phyloP scores from a whole-genome alignment of 768 basidiomycete species.

The Pisolithus sp. region DNA sequence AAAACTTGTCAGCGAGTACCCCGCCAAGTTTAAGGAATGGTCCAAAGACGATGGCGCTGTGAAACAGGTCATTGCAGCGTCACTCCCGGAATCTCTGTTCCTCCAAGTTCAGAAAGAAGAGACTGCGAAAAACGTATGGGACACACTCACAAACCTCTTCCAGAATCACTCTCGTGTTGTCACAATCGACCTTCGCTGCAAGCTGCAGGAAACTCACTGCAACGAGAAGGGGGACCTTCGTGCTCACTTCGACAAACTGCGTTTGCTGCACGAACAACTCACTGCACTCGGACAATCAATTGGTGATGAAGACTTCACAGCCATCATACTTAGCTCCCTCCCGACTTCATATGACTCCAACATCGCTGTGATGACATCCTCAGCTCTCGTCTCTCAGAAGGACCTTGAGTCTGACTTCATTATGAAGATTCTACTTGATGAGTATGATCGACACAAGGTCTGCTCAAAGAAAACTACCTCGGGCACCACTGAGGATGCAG shows the following conservation, averaged over 20 bases:
- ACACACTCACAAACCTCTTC: too few relatives aligned
- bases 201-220: background rate
- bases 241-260: conserved; percentile 26
- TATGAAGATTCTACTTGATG: background rate
- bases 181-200: background rate
- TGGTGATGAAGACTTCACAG: background rate
- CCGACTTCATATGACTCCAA: too few relatives aligned
- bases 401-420: conserved; percentile 1
- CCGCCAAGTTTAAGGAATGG: too few relatives aligned
- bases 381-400: background rate
- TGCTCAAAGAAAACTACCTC: too few relatives aligned
- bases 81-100: too few relatives aligned
- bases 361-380: conserved; percentile 25
- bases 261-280: conserved; percentile 27
- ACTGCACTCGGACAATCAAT: conserved; percentile 27
- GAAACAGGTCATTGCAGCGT: too few relatives aligned
- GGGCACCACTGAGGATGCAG: too few relatives aligned
- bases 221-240: conserved; percentile 25
- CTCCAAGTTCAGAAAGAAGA: too few relatives aligned
- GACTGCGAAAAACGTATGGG: too few relatives aligned
- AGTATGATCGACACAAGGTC: background rate
- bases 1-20: too few relatives aligned
- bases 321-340: conserved; percentile 30
- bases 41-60: conserved; percentile 21
- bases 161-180: too few relatives aligned